phyloP scores from a whole-genome alignment of 306 rosid species.

The Cucumis hystrix region DNA sequence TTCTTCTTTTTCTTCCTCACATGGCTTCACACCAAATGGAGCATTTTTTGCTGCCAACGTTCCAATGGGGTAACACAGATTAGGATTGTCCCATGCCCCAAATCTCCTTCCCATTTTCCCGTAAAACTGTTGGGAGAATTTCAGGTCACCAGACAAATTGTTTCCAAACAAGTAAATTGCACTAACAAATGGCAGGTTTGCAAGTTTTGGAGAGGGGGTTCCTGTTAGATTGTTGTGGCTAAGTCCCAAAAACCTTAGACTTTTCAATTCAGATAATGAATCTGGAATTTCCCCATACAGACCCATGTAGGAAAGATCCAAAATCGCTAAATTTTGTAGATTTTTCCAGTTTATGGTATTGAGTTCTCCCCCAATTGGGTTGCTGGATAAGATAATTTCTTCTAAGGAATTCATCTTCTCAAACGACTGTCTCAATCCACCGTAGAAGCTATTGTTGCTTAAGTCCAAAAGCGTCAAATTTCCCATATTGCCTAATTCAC shows the following conservation, averaged over 20 bases:
- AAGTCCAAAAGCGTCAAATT: constrained; percentile 72
- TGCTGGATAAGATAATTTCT: constrained; percentile 58
- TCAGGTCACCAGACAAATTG: constrained; percentile 54
- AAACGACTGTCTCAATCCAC: constrained; percentile 49
- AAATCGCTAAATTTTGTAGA: constrained; percentile 37
- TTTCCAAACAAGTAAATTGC: constrained; percentile 73
- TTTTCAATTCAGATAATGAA: constrained; percentile 47
- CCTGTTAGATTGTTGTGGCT: constrained; percentile 71
- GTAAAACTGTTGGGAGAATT: constrained; percentile 48
- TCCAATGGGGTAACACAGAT: constrained; percentile 51
- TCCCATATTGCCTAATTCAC: constrained; percentile 31
- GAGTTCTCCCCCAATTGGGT: constrained; percentile 68
- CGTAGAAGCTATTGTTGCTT: constrained; percentile 51
- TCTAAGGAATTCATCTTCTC: constrained; percentile 46
- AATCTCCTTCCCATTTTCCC: constrained; percentile 70
- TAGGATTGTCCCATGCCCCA: constrained; percentile 74
- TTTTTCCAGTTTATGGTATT: constrained; percentile 41
- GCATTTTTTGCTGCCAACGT: constrained; percentile 23
- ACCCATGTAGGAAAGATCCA: constrained; percentile 64
- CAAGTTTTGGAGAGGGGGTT: constrained; percentile 47
- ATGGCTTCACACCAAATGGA: constrained; percentile 72
- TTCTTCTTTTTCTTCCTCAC: constrained; percentile 20
- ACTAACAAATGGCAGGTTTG: constrained; percentile 43
- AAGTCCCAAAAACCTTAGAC: constrained; percentile 65
- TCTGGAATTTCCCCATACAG: constrained; percentile 71